Evolutionary conservation across 1,284 basidiomycete genomes (phyloP), one percentile per base, ranked within the genome.

Genomic region (Pisolithus thermaeus): DNA sequence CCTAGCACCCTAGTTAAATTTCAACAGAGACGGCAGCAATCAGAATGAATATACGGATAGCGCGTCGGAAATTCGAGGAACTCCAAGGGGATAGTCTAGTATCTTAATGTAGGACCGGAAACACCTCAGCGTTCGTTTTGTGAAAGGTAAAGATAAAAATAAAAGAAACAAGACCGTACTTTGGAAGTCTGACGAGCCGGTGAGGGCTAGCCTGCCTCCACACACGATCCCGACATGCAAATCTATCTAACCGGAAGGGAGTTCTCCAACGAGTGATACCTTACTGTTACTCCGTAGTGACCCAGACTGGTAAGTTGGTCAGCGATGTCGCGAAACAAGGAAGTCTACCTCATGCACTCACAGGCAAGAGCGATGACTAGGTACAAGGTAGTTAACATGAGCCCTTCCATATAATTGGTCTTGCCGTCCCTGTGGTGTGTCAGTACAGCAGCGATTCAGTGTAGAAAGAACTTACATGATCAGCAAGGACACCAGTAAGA

Each of bases 401-500:
- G 66, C 38, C 90, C 91, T 71, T 93, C 90, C 84, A 93, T 87
- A 64, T 90, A 92, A 63, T 93, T 92, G 22, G 84, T 85, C 61
- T 86, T 88, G 48, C 89, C 88, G 59, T 90, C 87, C 69, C 81
- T 84, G 56, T 9, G 60, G 40, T 28, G 55, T 47, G 43, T 27
- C 25, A 55, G n/a, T 30, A 37, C 30, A 37, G 4, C 41, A 36
- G 46, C 25, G 55, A 25, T 27, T 12, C 47, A 16, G 47, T 46
- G 22, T 41, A 9, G 22, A 36, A 47, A n/a, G 44, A 23, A 77
- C 84, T 52, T 67, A 85, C 79, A 87, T 84, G 54, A 90, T 79
- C 14, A 91, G 73, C 23, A 89, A 79, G 67, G 90, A 90, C 51
- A 90, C 87, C 18, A 94, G 79, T 55, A 94, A 71, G 25, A 93